Evolutionary conservation across 1,284 basidiomycete species (phyloP).

Genomic region (Termitomyces sp.): DNA sequence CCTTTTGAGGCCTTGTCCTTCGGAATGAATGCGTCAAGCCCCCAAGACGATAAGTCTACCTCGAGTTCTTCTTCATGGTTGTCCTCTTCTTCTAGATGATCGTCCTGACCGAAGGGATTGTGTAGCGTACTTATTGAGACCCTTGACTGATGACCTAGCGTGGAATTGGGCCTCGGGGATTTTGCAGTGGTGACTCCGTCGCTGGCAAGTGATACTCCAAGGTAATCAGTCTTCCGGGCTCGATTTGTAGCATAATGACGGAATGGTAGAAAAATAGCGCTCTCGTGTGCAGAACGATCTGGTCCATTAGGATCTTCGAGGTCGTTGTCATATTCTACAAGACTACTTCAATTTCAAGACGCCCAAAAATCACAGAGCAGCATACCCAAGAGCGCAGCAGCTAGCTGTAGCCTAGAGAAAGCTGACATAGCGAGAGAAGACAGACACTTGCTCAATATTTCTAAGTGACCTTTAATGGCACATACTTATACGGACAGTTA

Average conservation of each 20-base stretch:
- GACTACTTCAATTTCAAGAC: constrained; percentile 1
- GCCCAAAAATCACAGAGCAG: neutral
- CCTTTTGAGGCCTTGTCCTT: constrained; percentile 51
- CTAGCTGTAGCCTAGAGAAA: constrained; percentile 76
- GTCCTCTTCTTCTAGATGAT: constrained; percentile 49
- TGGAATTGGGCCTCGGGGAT: constrained; percentile 36
- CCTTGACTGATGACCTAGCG: constrained; percentile 35
- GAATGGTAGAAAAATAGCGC: constrained; percentile 74
- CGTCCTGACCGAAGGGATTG: constrained; percentile 67
- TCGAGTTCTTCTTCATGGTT: constrained; percentile 52
- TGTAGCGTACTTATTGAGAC: constrained; percentile 56
- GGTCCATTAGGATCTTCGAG: constrained; percentile 53
- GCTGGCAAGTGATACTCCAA: constrained; percentile 43
- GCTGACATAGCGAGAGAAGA: constrained; percentile 29
- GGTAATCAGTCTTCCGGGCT: constrained; percentile 55
- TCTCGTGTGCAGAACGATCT: constrained; percentile 67
- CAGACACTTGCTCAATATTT: neutral
- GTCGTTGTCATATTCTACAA: constrained; percentile 80
- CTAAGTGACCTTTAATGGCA: neutral
- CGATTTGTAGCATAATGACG: constrained; percentile 47
- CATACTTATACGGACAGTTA: neutral
- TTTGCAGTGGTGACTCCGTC: constrained; percentile 37
- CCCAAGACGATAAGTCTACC: constrained; percentile 80
- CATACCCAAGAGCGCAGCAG: constrained; percentile 73
- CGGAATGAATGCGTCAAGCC: constrained; percentile 68